These are phyloP conservation scores for Berberis vulgaris DNA, from an alignment of 164 flowering plant species.

Conservation along the genomic window DNA sequence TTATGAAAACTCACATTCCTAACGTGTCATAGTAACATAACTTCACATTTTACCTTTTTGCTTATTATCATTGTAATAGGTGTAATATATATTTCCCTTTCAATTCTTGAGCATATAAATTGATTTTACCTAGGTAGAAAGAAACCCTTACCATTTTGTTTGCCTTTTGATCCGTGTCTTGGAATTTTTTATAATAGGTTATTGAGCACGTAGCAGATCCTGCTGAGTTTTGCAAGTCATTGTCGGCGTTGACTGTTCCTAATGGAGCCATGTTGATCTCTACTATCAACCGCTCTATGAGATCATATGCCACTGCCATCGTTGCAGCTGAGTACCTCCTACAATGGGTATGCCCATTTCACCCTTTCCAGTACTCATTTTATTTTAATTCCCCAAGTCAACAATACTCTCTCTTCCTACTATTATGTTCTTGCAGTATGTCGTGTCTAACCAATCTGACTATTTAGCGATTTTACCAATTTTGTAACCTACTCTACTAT, in stretches of 20 bases:
- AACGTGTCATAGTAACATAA: too few species aligned
- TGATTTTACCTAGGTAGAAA: background rate
- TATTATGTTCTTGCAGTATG: too few species aligned
- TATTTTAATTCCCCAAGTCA: background rate
- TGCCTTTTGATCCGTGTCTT: background rate
- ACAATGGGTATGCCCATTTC: slow-evolving; percentile 57
- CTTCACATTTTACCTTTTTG: too few species aligned
- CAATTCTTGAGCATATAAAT: background rate
- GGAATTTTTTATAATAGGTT: slow-evolving; percentile 34
- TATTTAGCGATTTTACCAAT: background rate
- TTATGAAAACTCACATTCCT: too few species aligned
- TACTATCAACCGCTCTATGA: slow-evolving; percentile 84
- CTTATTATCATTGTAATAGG: background rate
- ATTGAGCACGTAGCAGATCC: slow-evolving; percentile 97
- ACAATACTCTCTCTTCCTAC: too few species aligned
- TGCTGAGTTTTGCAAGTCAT: slow-evolving; percentile 88
- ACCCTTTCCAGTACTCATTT: background rate
- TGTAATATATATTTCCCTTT: background rate
- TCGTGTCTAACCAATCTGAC: background rate
- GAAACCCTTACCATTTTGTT: background rate
- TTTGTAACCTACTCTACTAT: background rate
- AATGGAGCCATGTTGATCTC: slow-evolving; percentile 81
- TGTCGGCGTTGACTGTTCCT: slow-evolving; percentile 53
- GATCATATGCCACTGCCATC: slow-evolving; percentile 81
- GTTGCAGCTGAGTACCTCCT: slow-evolving; percentile 78